A percentile compares a stretch with the other conserved stretches of the same genome.
Conservation (phyloP, 352 stramenopile species). For the Aphanomyces astaci region DNA sequence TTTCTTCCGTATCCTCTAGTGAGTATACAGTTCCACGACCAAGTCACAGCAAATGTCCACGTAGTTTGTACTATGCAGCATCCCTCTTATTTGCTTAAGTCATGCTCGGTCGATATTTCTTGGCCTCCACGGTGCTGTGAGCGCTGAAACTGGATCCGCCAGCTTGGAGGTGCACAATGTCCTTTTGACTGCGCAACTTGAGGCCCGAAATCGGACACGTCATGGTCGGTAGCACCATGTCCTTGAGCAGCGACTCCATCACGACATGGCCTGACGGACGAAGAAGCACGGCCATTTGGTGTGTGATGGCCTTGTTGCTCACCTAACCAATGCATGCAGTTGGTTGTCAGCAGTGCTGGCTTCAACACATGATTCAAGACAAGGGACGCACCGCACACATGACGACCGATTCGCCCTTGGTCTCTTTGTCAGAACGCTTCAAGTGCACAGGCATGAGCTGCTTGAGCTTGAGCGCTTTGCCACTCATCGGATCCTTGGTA, state of each 20-base stretch:
- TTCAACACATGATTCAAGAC: too few relatives aligned
- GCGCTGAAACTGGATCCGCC: constrained; percentile 74
- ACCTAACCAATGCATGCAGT: constrained; percentile 33
- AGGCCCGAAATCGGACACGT: constrained; percentile 75
- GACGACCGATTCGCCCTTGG: constrained; percentile 22
- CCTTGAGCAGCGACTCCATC: constrained; percentile 69
- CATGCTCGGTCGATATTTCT: constrained; percentile 81
- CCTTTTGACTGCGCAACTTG: constrained; percentile 81
- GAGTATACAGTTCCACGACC: too few relatives aligned
- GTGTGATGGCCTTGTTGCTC: constrained; percentile 76
- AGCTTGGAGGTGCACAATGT: constrained; percentile 69
- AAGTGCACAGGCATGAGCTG: constrained; percentile 83
- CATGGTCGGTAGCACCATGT: constrained; percentile 80
- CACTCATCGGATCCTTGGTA: constrained; percentile 76
- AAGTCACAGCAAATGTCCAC: background rate
- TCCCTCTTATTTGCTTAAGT: constrained; percentile 27
- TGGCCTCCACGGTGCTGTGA: constrained; percentile 79
- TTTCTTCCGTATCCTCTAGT: too few relatives aligned
- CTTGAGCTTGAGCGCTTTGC: constrained; percentile 78
- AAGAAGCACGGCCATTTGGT: constrained; percentile 67
- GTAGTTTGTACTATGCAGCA: background rate
- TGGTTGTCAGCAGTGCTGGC: too few relatives aligned
- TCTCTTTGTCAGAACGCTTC: constrained; percentile 40
- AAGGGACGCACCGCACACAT: background rate
- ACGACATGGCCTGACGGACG: constrained; percentile 70